Evolutionary conservation across 1,139 yeast genomes (phyloP).

Genomic region (Debaryomycetaceae sp.): DNA sequence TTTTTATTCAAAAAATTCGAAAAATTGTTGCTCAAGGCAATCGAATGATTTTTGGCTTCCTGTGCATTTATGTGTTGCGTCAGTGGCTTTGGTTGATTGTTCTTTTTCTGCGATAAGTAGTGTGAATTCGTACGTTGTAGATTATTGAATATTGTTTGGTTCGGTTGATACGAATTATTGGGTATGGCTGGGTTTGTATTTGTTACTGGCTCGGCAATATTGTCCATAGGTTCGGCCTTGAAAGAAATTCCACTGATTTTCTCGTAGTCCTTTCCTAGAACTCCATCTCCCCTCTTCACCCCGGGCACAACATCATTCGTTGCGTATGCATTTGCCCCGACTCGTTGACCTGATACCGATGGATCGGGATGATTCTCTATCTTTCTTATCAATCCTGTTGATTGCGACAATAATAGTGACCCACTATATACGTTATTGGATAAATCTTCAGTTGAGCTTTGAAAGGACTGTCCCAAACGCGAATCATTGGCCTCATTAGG

Average conservation of each 20-base stretch:
- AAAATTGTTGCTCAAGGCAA: slow-evolving; percentile 22
- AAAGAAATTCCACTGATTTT: slow-evolving; percentile 26
- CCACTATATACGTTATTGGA: slow-evolving; percentile 41
- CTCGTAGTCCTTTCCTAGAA: slow-evolving; percentile 9
- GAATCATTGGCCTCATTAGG: neutral
- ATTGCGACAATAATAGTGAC: slow-evolving; percentile 41
- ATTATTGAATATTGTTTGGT: slow-evolving; percentile 43
- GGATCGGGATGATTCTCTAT: slow-evolving; percentile 16
- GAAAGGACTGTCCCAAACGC: slow-evolving; percentile 6
- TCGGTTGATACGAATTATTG: slow-evolving; percentile 41
- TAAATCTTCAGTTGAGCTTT: slow-evolving; percentile 28
- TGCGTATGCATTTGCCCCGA: neutral
- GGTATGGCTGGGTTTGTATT: slow-evolving; percentile 32
- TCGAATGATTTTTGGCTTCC: slow-evolving; percentile 7
- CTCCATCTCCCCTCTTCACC: neutral
- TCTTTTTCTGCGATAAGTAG: slow-evolving; percentile 24
- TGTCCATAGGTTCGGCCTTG: slow-evolving; percentile 31
- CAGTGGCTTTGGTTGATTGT: slow-evolving; percentile 11
- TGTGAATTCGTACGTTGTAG: slow-evolving; percentile 40
- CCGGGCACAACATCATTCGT: neutral
- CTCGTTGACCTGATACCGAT: neutral
- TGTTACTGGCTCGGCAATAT: slow-evolving; percentile 33
- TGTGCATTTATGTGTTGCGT: slow-evolving; percentile 9
- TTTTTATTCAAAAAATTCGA: slow-evolving; percentile 25
- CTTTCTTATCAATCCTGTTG: slow-evolving; percentile 42